These are phyloP conservation scores for Tausonia pullulans DNA, from an alignment of 1,284 basidiomycete genomes.

Conservation along the genomic window DNA sequence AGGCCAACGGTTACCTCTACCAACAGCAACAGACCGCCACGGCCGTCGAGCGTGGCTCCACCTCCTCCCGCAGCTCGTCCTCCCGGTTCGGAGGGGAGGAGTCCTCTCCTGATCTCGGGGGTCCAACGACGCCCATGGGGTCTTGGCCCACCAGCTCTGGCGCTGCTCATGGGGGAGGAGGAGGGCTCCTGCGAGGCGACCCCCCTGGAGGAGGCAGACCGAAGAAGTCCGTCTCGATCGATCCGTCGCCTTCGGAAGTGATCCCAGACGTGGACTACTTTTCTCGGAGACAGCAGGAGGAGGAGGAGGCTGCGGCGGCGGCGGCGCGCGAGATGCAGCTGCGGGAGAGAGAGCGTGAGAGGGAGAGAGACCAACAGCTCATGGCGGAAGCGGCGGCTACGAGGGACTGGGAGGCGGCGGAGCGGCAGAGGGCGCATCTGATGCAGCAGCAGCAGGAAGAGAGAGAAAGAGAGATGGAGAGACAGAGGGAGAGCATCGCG, in stretches of 20 bases:
- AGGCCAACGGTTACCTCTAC: no score
- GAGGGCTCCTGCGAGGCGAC: neutral
- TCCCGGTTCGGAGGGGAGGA: no score
- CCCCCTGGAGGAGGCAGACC: neutral
- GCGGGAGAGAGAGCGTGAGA: neutral
- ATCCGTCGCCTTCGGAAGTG: no score
- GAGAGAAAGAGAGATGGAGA: neutral
- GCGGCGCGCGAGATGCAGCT: neutral
- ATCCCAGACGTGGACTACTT: no score
- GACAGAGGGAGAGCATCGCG: neutral
- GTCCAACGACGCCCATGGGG: neutral
- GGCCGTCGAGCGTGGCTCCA: no score
- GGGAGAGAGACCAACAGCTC: neutral
- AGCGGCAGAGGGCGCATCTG: neutral
- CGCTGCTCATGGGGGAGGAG: neutral
- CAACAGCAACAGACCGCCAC: no score
- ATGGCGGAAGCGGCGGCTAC: neutral
- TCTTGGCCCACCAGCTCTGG: no score
- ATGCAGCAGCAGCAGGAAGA: neutral
- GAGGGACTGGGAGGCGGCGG: neutral
- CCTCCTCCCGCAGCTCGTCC: no score
- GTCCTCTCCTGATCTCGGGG: neutral
- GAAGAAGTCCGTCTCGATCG: neutral
- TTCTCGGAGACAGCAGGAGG: neutral
- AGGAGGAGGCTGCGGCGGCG: neutral